Base-by-base conservation (phyloP, 768 basidiomycete genomes). In the Mycena albidolilacea region DNA sequence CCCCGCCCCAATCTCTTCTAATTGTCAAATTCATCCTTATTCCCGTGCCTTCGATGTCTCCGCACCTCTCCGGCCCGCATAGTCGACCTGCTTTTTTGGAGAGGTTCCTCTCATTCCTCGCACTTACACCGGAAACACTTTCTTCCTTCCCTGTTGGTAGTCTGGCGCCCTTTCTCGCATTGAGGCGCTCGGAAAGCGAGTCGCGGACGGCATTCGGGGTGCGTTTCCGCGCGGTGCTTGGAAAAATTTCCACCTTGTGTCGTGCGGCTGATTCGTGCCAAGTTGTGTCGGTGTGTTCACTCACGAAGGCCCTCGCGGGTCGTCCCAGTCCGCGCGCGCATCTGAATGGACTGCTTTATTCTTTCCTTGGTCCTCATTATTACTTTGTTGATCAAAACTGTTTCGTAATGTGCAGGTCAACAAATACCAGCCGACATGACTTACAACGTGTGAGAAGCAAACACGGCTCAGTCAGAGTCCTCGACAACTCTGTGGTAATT, bases 11-110 rank as follows among this genome's bases (percentile, higher is more conserved):
- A n/a, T 52, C 50, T n/a, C 50, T 52, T 52, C 50, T 52, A 52
- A 52, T 52, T 52, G 50, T 52, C 50, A 52, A 52, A 52, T 52
- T 52, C n/a, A 52, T 52, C n/a, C n/a, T 52, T 52, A 52, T 52
- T 52, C 50, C 50, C 50, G 50, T 52, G 50, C 50, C 50, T 21
- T 52, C 7, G n/a, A 21, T 52, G n/a, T 52, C 50, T 52, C 50
- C 50, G 50, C 50, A 52, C 19, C 50, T 52, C 50, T 52, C 50
- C 50, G 50, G 50, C 50, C 14, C 50, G 50, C 50, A 52, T n/a
- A 52, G 50, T 52, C 50, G 50, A 52, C 50, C 50, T 52, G 50
- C 50, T 52, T 52, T 52, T 52, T 52, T 52, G 50, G 50, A 52
- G 50, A 52, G 50, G 50, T n/a, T 52, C 50, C 50, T 21, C 50